Evolutionary conservation across 306 rosid species (phyloP).

Genomic region (Hylodesmum podocarpum): DNA sequence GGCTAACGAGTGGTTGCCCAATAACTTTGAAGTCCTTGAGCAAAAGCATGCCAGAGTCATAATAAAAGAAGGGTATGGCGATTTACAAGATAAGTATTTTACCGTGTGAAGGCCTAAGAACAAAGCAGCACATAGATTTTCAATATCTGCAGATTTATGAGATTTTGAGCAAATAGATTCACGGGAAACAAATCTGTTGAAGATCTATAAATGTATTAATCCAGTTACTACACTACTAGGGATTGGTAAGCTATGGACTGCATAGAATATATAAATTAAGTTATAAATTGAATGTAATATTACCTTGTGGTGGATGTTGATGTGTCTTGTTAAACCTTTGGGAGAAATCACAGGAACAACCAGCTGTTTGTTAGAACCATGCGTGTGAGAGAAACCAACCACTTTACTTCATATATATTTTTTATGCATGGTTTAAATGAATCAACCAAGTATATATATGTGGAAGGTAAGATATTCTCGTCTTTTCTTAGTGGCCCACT

Average conservation of each 20-base stretch:
- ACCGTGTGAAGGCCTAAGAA: constrained; percentile 6
- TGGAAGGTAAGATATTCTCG: background rate
- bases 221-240: constrained; percentile 7
- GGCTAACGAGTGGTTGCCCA: constrained; percentile 64
- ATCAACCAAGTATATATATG: background rate
- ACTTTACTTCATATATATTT: background rate
- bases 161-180: constrained; percentile 4
- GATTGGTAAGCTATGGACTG: background rate
- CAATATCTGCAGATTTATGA: constrained; percentile 6
- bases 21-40: constrained; percentile 60
- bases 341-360: constrained; percentile 14
- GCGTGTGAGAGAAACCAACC: background rate
- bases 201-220: background rate
- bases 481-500: background rate
- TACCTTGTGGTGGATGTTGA: constrained; percentile 7
- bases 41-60: constrained; percentile 26
- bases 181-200: background rate
- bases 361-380: constrained; percentile 4
- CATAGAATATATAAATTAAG: background rate
- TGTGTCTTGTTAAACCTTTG: background rate
- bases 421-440: background rate
- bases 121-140: background rate
- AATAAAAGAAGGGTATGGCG: background rate
- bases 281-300: background rate
- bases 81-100: background rate